These are phyloP conservation scores for Blepharisma japonicum DNA, from an alignment of 73 alveolate genomes.

Conservation along the genomic window DNA sequence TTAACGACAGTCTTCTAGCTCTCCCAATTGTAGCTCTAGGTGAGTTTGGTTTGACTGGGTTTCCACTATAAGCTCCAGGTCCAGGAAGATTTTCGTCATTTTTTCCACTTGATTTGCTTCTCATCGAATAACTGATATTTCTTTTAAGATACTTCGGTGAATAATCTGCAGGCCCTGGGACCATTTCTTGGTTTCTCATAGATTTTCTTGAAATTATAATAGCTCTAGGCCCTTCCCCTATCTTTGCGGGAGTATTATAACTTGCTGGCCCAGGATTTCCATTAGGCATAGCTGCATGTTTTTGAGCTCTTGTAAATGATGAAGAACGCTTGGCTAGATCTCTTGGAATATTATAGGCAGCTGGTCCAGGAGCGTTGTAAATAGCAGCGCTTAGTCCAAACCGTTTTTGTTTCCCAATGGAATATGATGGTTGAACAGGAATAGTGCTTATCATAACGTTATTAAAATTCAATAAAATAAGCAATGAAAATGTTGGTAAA, in stretches of 20 bases:
- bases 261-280: not conserved
- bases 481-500: no score
- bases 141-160: not conserved
- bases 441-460: no score
- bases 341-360: not conserved
- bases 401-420: not conserved
- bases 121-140: not conserved
- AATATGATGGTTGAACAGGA: not conserved
- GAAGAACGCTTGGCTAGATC: not conserved
- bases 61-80: not conserved
- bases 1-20: not conserved
- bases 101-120: not conserved
- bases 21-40: conserved; percentile 15
- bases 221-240: not conserved
- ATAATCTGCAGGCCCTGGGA: conserved; percentile 13
- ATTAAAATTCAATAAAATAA: no score
- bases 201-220: not conserved
- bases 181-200: not conserved
- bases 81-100: conserved; percentile 6
- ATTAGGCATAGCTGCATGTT: not conserved
- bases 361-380: conserved; percentile 2
- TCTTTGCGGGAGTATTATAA: not conserved
- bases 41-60: not conserved
- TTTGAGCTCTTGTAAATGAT: not conserved
- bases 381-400: no score